Conservation (phyloP, 179 eudicot genomes). For the Silene coronaria region DNA sequence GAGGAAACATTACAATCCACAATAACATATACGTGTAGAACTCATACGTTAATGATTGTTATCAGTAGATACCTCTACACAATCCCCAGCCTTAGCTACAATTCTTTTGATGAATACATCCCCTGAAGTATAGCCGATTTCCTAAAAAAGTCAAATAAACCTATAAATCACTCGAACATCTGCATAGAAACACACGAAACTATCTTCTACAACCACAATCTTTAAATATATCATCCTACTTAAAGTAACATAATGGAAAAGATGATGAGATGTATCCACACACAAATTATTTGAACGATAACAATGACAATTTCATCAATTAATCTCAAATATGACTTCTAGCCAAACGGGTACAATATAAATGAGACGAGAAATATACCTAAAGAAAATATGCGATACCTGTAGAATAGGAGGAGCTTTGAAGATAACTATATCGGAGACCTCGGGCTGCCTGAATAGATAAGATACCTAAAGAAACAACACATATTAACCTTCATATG, state of each 20-base stretch:
- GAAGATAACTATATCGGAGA: slow-evolving; percentile 61
- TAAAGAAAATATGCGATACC: slow-evolving; percentile 27
- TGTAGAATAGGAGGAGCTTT: slow-evolving; percentile 62
- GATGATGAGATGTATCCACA: background rate
- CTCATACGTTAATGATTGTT: background rate
- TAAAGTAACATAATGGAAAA: background rate
- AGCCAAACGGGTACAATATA: background rate
- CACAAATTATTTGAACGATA: background rate
- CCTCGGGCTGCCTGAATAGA: slow-evolving; percentile 56
- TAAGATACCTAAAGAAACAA: slow-evolving; percentile 53
- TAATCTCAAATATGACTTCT: background rate
- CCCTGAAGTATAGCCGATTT: slow-evolving; percentile 42
- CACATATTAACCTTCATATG: background rate
- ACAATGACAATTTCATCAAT: background rate
- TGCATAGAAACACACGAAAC: background rate
- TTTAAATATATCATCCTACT: background rate
- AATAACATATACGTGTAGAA: background rate
- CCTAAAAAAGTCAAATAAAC: slow-evolving; percentile 23
- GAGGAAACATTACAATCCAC: background rate
- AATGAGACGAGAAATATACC: background rate
- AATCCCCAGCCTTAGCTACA: slow-evolving; percentile 84
- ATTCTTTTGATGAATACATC: slow-evolving; percentile 84
- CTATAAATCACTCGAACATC: slow-evolving; percentile 4
- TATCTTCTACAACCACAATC: background rate
- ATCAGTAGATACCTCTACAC: slow-evolving; percentile 52